phyloP scores from a whole-genome alignment of 495 filamentous ascomycete genomes.

The Trichoderma orchidacearum region DNA sequence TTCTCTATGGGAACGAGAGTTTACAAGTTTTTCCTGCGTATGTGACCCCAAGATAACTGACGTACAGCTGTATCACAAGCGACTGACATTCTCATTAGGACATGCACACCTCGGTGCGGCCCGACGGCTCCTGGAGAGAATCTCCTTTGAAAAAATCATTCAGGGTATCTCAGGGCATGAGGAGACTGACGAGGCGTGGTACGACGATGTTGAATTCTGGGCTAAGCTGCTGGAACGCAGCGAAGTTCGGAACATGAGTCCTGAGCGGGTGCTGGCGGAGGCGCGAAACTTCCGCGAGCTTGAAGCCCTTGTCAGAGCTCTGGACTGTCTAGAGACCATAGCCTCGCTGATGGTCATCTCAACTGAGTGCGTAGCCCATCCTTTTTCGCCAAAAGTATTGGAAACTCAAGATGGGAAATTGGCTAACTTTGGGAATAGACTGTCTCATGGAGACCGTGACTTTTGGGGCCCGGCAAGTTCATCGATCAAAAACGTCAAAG shows the following conservation, averaged over 20 bases:
- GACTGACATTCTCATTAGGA: slow-evolving; percentile 15
- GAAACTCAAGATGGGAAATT: not conserved
- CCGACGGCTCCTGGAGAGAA: not conserved
- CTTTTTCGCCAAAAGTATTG: too few species aligned
- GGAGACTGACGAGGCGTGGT: slow-evolving; percentile 22
- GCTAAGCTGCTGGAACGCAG: slow-evolving; percentile 20
- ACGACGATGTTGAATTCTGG: slow-evolving; percentile 23
- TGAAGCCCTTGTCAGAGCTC: slow-evolving; percentile 49
- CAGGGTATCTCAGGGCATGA: slow-evolving; percentile 11
- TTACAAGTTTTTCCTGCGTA: slow-evolving; percentile 64
- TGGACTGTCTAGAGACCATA: slow-evolving; percentile 50
- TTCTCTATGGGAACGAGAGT: slow-evolving; percentile 51
- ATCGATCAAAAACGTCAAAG: slow-evolving; percentile 25
- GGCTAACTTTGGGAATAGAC: not conserved
- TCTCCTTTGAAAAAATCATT: slow-evolving; percentile 3
- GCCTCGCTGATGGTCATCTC: slow-evolving; percentile 3
- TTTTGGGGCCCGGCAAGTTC: slow-evolving; percentile 25
- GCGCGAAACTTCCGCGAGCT: slow-evolving; percentile 59
- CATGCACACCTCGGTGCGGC: slow-evolving; percentile 50
- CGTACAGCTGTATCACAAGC: slow-evolving; percentile 4
- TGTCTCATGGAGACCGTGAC: slow-evolving; percentile 17
- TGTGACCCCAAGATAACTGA: slow-evolving; percentile 16
- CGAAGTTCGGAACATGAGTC: slow-evolving; percentile 11
- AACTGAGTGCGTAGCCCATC: not conserved
- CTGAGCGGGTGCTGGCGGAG: slow-evolving; percentile 19